Base-by-base conservation (phyloP, 768 basidiomycete species). In the Suillus clintonianus region DNA sequence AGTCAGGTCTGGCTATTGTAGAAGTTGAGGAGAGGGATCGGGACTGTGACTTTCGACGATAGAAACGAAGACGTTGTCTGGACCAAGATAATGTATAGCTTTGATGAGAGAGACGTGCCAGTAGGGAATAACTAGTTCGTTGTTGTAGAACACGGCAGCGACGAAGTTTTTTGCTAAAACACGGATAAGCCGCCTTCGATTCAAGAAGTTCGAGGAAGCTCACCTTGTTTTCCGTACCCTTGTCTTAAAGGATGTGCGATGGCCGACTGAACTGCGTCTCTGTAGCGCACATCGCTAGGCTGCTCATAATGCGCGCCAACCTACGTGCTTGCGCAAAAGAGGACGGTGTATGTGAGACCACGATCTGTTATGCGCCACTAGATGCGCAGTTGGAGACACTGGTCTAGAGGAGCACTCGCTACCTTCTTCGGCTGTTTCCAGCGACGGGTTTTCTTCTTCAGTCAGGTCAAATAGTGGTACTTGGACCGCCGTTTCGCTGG, bases 91-190 rank as follows among this genome's bases (percentile, higher is more conserved):
- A 45, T 71, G 63, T 11, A 81, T 78, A 5, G 70, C 68, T 62
- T 74, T 71, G 53, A 78, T 61, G 37, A 81, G 66, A 39, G 79
- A 70, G 7, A 68, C 60, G 3, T 73, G 73, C 80, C 81, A 83
- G 58, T 78, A 78, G 0, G 79, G 78, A 32, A 82, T 67, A 2
- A 82, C 72, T 0, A 55, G 59, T 59, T 76, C 69, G 45, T 81
- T 80, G 59, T 82, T 72, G 69, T 71, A 75, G 64, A 83, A 78
- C 72, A 80, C 77, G 3, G 78, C 80, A 14, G 77, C 79, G 67
- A 81, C 76, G 62, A 75, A 79, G 24, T 78, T 68, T 43, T 76
- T 73, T 37, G 78, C 76, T 57, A 5, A 27, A 27, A 22, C 27
- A 39, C 17, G 17, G 0, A 27, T 57, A 17, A 57, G 37, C 24